Evolutionary conservation across 331 rosid genomes (phyloP), one percentile per base, ranked within the genome.

Genomic region (Malus hybrid): DNA sequence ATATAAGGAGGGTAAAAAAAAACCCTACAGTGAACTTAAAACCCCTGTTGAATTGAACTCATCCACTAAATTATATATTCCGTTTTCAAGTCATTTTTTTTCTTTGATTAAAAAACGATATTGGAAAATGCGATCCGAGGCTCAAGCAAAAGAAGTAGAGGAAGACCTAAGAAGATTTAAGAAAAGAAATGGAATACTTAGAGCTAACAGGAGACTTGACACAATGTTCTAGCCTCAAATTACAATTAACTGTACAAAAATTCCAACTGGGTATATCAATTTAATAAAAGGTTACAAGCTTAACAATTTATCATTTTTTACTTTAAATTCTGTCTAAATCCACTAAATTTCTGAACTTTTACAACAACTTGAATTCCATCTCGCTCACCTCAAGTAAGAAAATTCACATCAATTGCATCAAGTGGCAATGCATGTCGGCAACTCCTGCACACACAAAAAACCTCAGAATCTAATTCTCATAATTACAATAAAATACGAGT

Each of bases 381-480:
- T 39, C 20, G 34, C n/a, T 34, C 19, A 67, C 71, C 74, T 28
- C 13, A 42, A 5, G 69, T 14, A 46, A 59, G 29, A 67, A 60
- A 65, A 73, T 42, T 73, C 77, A 73, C 60, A 73, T 27, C 19
- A 59, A 29, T 20, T 60, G 10, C 60, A 61, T 16, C 20, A 60
- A 8, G 59, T 60, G 27, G 34, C 27, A 76, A 59, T 36, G 60
- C 59, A 73, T 73, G 63, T 61, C 44, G 33, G 22, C 57, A 34
- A 74, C 24, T 69, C 79, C 83, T 31, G 52, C 65, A 69, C 73
- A 20, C 16, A 20, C 52, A 67, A 55, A 34, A 27, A 15, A 20
- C 10, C 60, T 7, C 14, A 48, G 9, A 65, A 48, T 6, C 8
- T 9, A 60, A 42, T 15, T 22, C 3, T 2, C 69, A 16, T 61